Percentiles rank a stretch among this genome's conserved stretches.
phyloP scores from a whole-genome alignment of 2,329 filamentous ascomycete species.

The Scedosporium boydii region DNA sequence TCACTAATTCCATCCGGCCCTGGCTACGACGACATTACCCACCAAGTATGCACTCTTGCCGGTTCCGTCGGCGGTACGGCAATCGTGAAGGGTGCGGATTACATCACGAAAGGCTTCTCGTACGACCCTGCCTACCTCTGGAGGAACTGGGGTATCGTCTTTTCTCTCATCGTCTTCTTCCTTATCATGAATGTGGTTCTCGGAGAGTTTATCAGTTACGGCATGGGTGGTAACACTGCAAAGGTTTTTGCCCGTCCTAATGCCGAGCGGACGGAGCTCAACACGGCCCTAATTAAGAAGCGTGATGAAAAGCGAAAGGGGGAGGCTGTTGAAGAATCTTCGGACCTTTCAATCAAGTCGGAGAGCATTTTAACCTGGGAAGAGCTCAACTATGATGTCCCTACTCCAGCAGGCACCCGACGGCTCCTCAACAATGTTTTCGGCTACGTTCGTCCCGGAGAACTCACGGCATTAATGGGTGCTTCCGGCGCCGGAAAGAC shows the following conservation, averaged over 20 bases:
- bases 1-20: slow-evolving; percentile 64
- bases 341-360: slow-evolving; percentile 47
- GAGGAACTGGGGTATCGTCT: slow-evolving; percentile 76
- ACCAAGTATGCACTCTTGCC: slow-evolving; percentile 74
- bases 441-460: slow-evolving; percentile 68
- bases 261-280: slow-evolving; percentile 56
- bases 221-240: slow-evolving; percentile 70
- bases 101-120: slow-evolving; percentile 59
- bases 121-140: slow-evolving; percentile 62
- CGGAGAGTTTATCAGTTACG: slow-evolving; percentile 69
- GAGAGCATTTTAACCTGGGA: slow-evolving; percentile 77
- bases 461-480: slow-evolving; percentile 73
- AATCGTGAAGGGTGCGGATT: slow-evolving; percentile 55
- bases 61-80: slow-evolving; percentile 59
- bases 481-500: slow-evolving; percentile 83
- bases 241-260: slow-evolving; percentile 67
- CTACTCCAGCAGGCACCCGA: slow-evolving; percentile 45
- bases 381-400: slow-evolving; percentile 68
- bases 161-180: slow-evolving; percentile 67
- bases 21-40: slow-evolving; percentile 58
- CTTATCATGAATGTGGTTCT: slow-evolving; percentile 65
- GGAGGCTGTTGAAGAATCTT: slow-evolving; percentile 31
- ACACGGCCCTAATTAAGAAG: slow-evolving; percentile 51
- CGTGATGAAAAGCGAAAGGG: slow-evolving; percentile 43
- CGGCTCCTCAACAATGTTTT: slow-evolving; percentile 45